Evolutionary conservation across 371 early-diverging fungal species (phyloP).

Genomic region (Modicella reniformis): DNA sequence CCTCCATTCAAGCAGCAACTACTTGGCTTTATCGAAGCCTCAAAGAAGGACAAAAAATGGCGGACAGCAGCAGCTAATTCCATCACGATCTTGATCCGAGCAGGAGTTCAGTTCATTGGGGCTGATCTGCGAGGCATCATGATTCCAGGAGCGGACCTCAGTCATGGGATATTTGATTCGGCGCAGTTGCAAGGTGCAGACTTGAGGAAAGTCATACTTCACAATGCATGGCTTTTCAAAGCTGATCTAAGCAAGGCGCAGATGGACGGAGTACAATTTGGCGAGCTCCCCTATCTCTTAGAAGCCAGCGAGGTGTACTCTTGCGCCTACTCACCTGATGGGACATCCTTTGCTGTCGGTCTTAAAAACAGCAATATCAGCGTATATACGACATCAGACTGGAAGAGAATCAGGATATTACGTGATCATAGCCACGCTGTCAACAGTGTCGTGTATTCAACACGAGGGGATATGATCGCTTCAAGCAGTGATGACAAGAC

Average conservation of each 20-base stretch:
- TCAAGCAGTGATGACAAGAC: neutral
- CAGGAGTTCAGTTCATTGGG: neutral
- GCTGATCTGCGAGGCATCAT: neutral
- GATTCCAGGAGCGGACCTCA: neutral
- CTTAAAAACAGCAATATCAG: neutral
- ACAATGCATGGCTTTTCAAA: neutral
- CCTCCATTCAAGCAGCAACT: neutral
- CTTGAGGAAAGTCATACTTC: neutral
- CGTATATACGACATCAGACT: neutral
- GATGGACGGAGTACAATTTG: neutral
- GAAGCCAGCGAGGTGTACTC: neutral
- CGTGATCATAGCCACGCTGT: neutral
- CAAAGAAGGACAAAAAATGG: neutral
- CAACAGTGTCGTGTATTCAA: neutral
- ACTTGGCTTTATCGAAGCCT: neutral
- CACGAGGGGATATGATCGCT: neutral
- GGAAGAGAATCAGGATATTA: neutral
- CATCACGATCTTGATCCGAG: conserved; percentile 7
- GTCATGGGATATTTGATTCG: neutral
- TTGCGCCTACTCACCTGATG: neutral
- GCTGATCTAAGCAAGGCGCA: neutral
- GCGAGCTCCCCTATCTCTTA: neutral
- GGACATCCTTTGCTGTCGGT: neutral
- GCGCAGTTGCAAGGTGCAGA: conserved; percentile 10
- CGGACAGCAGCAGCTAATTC: conserved; percentile 1